A percentile compares a stretch with the other conserved stretches of the same genome.
phyloP scores from a whole-genome alignment of 2,329 filamentous ascomycete genomes.

The Colletotrichum sp. region DNA sequence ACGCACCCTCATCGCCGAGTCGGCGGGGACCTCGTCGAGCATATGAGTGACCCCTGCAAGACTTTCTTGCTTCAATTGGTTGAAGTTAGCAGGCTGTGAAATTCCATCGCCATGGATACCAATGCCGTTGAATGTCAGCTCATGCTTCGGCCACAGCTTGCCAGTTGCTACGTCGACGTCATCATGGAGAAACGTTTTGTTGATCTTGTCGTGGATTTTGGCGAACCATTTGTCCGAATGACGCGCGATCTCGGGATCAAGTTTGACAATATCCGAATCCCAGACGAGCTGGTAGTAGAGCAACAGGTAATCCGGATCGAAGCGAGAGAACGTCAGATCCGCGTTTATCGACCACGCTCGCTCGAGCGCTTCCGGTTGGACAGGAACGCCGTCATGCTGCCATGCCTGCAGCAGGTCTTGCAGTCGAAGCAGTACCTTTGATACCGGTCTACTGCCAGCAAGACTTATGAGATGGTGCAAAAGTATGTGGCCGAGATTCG shows the following conservation, averaged over 20 bases:
- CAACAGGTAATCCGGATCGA: slow-evolving; percentile 11
- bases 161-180: neutral
- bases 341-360: slow-evolving; percentile 24
- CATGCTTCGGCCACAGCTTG: neutral
- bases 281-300: slow-evolving; percentile 24
- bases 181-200: neutral
- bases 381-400: neutral
- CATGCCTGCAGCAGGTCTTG: neutral
- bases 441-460: neutral
- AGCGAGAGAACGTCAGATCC: slow-evolving; percentile 17
- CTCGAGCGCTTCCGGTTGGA: slow-evolving; percentile 4
- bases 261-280: slow-evolving; percentile 14
- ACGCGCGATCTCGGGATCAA: neutral
- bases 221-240: neutral
- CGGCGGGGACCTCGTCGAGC: neutral
- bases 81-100: neutral
- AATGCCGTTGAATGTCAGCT: neutral
- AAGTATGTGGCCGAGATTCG: slow-evolving; percentile 13
- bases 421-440: neutral
- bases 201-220: neutral
- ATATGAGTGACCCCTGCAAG: neutral
- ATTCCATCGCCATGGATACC: neutral
- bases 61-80: neutral
- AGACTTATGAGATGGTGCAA: slow-evolving; percentile 15
- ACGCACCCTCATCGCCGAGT: neutral